Evolutionary conservation across 345 rosid genomes (phyloP), one percentile per base, ranked within the genome.

Genomic region (Geranium brycei): DNA sequence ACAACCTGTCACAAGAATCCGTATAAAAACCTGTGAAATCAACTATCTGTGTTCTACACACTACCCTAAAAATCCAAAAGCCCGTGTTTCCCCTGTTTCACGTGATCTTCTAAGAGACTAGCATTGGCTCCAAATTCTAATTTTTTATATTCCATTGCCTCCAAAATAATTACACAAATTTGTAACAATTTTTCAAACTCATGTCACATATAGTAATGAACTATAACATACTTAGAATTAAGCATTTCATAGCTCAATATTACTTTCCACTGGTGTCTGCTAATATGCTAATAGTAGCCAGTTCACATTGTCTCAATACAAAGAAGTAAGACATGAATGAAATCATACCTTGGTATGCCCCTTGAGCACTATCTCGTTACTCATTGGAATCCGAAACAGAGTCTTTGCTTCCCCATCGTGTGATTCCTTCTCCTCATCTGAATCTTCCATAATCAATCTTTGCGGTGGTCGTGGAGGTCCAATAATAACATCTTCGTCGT

Each of bases 361-460:
- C 75, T 84, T 88, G 51, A 93, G 97, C 70, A 85, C 83, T 77
- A 93, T 90, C 81, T 93, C 97, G 59, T 88, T 93, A 71, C 84
- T 86, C 68, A 76, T 28, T 1, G 99, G 99, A 55, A 93, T 76
- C 68, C 82, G 73, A 76, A 76, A 80, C 64, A 74, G 82, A 69
- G 76, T 82, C 80, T 72, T 85, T 68, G 69, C 95, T 17, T 64
- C 78, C 16, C 69, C 82, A 17, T 78, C 79, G 3, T 81, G 57
- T 1, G 30, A 13, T 14, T n/a, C 87, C 3, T 75, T 85, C 61
- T 87, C 88, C 14, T 75, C 87, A 51, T 84, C 95, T 0, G 82
- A 81, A 60, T 78, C 86, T 8, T 69, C 71, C 60, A 57, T 58
- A 14, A 17, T 60, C 0, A 64, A 8, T 28, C 63, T 63, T 38